Evolutionary conservation across 495 filamentous ascomycete genomes (phyloP).

Genomic region (Endocarpon pusillum): DNA sequence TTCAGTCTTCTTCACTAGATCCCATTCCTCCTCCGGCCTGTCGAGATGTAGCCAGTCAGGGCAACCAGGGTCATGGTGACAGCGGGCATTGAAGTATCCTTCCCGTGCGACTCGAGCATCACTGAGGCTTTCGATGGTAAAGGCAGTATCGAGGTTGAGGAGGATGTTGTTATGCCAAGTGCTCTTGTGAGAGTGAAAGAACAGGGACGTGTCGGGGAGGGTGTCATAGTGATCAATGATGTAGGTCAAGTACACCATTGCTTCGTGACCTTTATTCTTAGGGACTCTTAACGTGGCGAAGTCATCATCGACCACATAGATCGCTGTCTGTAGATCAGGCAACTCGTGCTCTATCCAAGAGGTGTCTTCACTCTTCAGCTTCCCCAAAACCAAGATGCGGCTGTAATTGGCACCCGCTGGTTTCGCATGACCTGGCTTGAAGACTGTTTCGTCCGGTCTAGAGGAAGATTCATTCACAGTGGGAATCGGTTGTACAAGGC

Average conservation of each 20-base stretch:
- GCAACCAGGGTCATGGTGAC: constrained; percentile 27
- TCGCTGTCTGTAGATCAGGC: constrained; percentile 22
- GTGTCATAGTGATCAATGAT: constrained; percentile 29
- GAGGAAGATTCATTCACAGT: no score
- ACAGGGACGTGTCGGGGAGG: constrained; percentile 26
- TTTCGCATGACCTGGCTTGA: constrained; percentile 24
- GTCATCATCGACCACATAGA: constrained; percentile 34
- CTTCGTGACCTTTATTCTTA: constrained; percentile 43
- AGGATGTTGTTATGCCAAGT: constrained; percentile 38
- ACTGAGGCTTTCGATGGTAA: background rate
- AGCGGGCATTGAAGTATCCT: constrained; percentile 35
- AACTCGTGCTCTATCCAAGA: constrained; percentile 12
- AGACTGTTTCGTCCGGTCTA: no score
- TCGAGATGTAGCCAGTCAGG: constrained; percentile 16
- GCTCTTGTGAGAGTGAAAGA: constrained; percentile 26
- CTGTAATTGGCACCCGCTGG: constrained; percentile 26
- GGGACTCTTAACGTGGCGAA: constrained; percentile 24
- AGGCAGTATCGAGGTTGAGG: constrained; percentile 10
- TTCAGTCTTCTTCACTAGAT: constrained; percentile 2
- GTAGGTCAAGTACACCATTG: constrained; percentile 44
- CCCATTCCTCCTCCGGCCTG: constrained; percentile 6
- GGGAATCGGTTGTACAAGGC: no score
- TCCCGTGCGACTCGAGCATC: constrained; percentile 10
- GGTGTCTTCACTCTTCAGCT: constrained; percentile 4
- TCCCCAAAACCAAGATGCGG: constrained; percentile 13